Conservation (phyloP, 1,284 basidiomycete genomes). For the Schizopora paradoxa region DNA sequence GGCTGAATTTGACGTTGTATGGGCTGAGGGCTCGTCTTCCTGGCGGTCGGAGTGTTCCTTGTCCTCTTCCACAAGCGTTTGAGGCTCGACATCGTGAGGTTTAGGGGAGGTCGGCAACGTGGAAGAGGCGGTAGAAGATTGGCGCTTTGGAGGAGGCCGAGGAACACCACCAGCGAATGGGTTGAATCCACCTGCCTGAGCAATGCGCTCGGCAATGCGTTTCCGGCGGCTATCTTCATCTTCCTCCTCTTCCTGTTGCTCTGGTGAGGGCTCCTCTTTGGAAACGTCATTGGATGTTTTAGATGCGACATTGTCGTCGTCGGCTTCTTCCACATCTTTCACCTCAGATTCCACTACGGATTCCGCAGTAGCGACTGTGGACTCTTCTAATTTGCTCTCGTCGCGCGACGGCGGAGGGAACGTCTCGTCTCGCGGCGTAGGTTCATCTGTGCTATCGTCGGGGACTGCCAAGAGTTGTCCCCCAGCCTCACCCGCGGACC, state of each 20-base stretch:
- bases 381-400: conserved; percentile 14
- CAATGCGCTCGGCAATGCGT: conserved; percentile 56
- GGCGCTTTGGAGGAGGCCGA: too few species aligned
- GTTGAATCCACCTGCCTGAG: conserved; percentile 63
- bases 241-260: conserved; percentile 40
- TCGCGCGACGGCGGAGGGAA: not conserved
- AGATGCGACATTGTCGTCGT: conserved; percentile 14
- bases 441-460: not conserved
- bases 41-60: too few species aligned
- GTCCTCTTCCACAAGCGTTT: too few species aligned
- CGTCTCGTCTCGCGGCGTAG: not conserved
- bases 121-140: too few species aligned
- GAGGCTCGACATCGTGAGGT: too few species aligned
- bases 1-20: too few species aligned
- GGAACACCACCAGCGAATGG: conserved; percentile 52
- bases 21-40: too few species aligned
- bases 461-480: conserved; percentile 19
- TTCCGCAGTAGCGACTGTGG: conserved; percentile 11
- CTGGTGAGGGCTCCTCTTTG: not conserved
- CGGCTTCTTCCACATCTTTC: conserved; percentile 18
- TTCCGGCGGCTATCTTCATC: conserved; percentile 48
- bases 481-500: conserved; percentile 18
- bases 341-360: conserved; percentile 12
- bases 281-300: not conserved
- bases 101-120: too few species aligned